These are phyloP conservation scores for Thalassiosira hispida DNA, from an alignment of 352 stramenopile species.

Conservation along the genomic window DNA sequence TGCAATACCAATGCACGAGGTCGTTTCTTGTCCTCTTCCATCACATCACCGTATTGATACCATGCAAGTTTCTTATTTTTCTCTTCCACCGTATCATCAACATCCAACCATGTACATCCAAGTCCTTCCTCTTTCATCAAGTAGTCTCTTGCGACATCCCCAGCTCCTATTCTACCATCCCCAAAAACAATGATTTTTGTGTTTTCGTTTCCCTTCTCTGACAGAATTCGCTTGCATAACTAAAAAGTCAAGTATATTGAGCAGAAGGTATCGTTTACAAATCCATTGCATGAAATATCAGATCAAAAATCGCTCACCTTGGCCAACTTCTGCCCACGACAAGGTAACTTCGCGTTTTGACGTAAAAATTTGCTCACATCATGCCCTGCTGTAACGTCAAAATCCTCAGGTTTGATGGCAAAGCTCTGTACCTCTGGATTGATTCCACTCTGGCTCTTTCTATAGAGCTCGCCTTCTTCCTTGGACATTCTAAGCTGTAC, in stretches of 20 bases:
- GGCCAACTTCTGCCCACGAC: constrained; percentile 37
- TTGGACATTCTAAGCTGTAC: constrained; percentile 39
- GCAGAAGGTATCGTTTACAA: not conserved
- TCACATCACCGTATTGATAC: constrained; percentile 67
- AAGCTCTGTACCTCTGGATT: constrained; percentile 31
- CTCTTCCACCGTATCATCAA: constrained; percentile 45
- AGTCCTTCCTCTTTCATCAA: constrained; percentile 35
- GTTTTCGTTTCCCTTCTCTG: constrained; percentile 34
- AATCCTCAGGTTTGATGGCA: constrained; percentile 53
- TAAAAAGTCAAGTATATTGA: constrained; percentile 9
- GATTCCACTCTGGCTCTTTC: constrained; percentile 49
- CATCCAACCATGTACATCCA: constrained; percentile 53
- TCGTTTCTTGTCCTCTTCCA: constrained; percentile 57
- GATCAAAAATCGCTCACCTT: constrained; percentile 21
- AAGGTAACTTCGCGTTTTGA: constrained; percentile 49
- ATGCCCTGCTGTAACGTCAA: constrained; percentile 54
- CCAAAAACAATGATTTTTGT: constrained; percentile 79
- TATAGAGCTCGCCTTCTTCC: constrained; percentile 49
- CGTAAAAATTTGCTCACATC: constrained; percentile 60
- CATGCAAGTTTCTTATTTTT: constrained; percentile 71
- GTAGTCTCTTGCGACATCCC: constrained; percentile 30
- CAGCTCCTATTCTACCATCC: constrained; percentile 57
- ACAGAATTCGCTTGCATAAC: constrained; percentile 52
- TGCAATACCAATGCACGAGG: constrained; percentile 63
- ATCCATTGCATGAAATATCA: too few relatives aligned